Evolutionary conservation across 257 asterid species (phyloP).

Genomic region (Parsonsia alboflavescens): DNA sequence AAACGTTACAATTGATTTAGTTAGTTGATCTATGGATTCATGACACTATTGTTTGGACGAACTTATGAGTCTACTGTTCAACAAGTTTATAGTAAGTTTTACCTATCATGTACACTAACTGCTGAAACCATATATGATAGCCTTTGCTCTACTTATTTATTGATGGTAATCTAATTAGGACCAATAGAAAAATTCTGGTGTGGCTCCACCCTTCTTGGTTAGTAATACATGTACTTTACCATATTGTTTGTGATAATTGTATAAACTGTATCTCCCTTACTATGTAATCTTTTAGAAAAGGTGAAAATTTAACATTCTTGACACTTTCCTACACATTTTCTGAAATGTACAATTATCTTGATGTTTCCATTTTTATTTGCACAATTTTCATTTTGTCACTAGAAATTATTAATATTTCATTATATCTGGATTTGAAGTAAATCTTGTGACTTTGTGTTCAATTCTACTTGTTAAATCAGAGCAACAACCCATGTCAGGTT

Average conservation of each 20-base stretch:
- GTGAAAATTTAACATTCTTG: too few species aligned
- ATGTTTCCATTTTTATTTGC: not conserved
- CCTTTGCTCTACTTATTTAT: not conserved
- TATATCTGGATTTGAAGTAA: not conserved
- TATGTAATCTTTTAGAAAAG: too few species aligned
- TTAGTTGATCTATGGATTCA: not conserved
- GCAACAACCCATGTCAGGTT: not conserved
- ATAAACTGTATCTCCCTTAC: too few species aligned
- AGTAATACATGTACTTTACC: not conserved
- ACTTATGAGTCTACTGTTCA: not conserved
- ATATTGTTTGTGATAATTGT: not conserved
- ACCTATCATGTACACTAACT: not conserved
- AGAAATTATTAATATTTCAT: not conserved
- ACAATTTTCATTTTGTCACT: not conserved
- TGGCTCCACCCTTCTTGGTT: not conserved
- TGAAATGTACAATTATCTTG: not conserved
- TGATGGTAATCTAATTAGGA: not conserved
- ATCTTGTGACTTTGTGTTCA: not conserved
- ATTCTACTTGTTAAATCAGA: not conserved
- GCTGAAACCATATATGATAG: not conserved
- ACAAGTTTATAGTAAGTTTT: not conserved
- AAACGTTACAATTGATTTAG: not conserved
- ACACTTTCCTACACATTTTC: not conserved
- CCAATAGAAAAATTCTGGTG: not conserved
- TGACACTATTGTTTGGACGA: not conserved